Conservation (phyloP, 2,329 filamentous ascomycete genomes). For the Fusarium sp. region DNA sequence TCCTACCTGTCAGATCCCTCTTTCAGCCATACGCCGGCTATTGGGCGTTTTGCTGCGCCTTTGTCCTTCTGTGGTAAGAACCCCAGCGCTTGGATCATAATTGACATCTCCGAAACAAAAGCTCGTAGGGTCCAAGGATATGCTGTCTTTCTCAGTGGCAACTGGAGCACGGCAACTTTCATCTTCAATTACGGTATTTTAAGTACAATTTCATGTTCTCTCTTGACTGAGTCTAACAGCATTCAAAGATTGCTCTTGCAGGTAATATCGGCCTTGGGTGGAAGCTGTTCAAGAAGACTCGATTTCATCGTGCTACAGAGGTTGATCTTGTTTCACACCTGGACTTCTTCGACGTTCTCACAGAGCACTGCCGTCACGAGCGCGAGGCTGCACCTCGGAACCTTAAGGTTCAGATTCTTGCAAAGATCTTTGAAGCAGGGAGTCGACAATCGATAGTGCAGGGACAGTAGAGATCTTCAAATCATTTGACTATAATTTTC, state of each 20-base stretch:
- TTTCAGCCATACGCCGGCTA: not conserved
- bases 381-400: not conserved
- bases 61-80: not conserved
- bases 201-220: fast-evolving
- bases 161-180: not conserved
- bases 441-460: not conserved
- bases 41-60: not conserved
- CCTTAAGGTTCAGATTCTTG: not conserved
- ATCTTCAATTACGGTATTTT: not conserved
- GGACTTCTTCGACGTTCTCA: not conserved
- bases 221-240: not conserved
- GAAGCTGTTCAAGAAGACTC: not conserved
- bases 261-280: not conserved
- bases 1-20: not conserved
- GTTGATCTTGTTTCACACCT: not conserved
- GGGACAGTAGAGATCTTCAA: fast-evolving
- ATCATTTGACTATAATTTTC: fast-evolving
- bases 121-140: not conserved
- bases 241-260: not conserved
- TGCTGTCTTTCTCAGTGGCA: not conserved
- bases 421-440: not conserved
- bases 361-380: not conserved
- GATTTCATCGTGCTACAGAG: not conserved
- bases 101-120: not conserved
- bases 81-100: fast-evolving